Conservation (phyloP, 2,329 filamentous ascomycete genomes). For the Ophiognomonia clavigignenti-juglandacearum region DNA sequence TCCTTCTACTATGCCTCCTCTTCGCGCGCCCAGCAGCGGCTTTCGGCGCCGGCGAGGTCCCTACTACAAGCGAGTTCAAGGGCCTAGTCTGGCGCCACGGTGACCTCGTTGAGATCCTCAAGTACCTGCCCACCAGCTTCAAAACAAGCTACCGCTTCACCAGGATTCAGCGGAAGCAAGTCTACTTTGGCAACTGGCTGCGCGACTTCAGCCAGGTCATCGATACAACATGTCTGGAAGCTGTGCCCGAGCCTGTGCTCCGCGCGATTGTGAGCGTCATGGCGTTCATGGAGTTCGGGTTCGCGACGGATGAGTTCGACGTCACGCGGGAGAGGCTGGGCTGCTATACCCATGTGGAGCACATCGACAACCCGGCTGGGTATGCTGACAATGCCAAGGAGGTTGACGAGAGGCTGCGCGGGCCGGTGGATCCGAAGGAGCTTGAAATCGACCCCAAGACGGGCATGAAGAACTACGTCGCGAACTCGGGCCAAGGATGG, state of each 20-base stretch:
- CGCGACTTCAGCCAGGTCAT: constrained; percentile 51
- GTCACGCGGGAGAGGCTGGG: constrained; percentile 49
- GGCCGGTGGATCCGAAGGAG: constrained; percentile 24
- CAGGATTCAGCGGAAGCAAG: constrained; percentile 30
- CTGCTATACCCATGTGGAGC: constrained; percentile 45
- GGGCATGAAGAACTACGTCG: constrained; percentile 29
- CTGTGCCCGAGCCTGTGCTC: constrained; percentile 47
- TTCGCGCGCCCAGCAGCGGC: constrained; percentile 27
- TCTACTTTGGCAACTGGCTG: constrained; percentile 25
- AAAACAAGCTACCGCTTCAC: constrained; percentile 34
- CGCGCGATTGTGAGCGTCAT: constrained; percentile 50
- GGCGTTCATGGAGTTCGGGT: constrained; percentile 52
- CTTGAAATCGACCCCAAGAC: constrained; percentile 25
- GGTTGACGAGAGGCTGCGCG: constrained; percentile 24
- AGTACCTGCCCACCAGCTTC: constrained; percentile 32
- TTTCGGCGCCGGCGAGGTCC: constrained; percentile 35
- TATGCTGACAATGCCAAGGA: constrained; percentile 25
- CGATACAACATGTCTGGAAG: constrained; percentile 48
- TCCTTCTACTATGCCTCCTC: constrained; percentile 18
- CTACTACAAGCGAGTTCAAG: constrained; percentile 32
- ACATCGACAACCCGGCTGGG: constrained; percentile 44
- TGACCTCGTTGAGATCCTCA: constrained; percentile 33
- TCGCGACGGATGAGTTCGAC: constrained; percentile 52
- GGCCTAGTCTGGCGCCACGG: constrained; percentile 37
- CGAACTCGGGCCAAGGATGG: constrained; percentile 23